Conservation (phyloP, 257 asterid species). For the Echites panduratus region DNA sequence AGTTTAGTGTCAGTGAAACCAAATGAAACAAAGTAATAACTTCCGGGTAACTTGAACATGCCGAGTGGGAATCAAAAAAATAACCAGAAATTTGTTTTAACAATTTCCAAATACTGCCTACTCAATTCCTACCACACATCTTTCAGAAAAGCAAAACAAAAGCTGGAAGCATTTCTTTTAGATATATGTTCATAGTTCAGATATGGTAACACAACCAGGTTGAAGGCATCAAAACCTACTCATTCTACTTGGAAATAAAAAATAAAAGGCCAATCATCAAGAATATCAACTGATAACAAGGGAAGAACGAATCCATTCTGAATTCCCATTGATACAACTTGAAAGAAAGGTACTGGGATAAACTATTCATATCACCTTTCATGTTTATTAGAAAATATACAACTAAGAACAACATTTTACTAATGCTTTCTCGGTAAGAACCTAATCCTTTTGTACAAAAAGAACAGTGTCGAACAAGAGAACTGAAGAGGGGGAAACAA, state of each 20-base stretch:
- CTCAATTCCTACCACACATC: neutral
- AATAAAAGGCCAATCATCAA: neutral
- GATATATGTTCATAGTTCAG: neutral
- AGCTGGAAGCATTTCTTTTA: neutral
- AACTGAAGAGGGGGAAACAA: neutral
- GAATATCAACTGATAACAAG: neutral
- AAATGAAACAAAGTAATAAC: too few species aligned
- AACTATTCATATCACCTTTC: conserved; percentile 4
- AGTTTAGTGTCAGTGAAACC: neutral
- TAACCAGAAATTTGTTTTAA: neutral
- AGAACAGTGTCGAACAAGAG: neutral
- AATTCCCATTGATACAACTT: conserved; percentile 2
- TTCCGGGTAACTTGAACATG: too few species aligned
- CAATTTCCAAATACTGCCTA: neutral
- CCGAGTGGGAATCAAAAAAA: neutral
- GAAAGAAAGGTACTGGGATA: neutral
- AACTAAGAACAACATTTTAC: conserved; percentile 8
- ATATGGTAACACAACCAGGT: neutral
- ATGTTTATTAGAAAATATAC: conserved; percentile 13
- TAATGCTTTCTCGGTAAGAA: neutral
- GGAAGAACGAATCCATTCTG: neutral
- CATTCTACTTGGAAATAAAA: neutral
- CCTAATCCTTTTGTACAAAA: conserved; percentile 20
- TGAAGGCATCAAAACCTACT: neutral
- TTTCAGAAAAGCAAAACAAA: neutral